Evolutionary conservation across 139 green algal species (phyloP), one percentile per base, ranked within the genome.

Genomic region (Closterium sp.): DNA sequence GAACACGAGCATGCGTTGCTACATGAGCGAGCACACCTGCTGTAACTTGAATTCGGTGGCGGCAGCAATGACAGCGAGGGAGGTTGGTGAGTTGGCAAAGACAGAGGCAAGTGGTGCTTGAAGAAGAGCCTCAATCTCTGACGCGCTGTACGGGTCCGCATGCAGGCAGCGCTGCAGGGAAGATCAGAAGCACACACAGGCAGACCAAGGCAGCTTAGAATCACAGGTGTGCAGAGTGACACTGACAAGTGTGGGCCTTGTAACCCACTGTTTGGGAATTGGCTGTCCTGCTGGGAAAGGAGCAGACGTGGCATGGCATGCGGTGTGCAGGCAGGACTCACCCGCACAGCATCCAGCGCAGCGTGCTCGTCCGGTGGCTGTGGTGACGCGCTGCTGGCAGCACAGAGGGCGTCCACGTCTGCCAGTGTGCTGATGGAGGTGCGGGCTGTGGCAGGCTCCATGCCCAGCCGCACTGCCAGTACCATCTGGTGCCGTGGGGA

Each of bases 391-490:
- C 29, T 38, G 29, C 29, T 88, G 17, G 19, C 85, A 28, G 85
- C 31, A 45, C 89, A 91, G 24, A 91, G 29, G 30, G 89, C 34
- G 45, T 91, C 89, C 28, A 91, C 89, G 31, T 91, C 89, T n/a
- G 28, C 89, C 30, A 91, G 31, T 6, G 89, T 91, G 28, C 11
- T 34, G 28, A 91, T 32, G n/a, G 38, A 31, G 13, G 28, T 73
- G 24, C 30, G 29, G 1, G 73, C 89, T 70, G 28, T 38, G 22
- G 34, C 42, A 17, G 31, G 22, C 10, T 87, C 38, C 89, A 91
- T 91, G 22, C 89, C 89, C 38, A 91, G 89, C 89, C 89, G n/a
- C 30, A 88, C 73, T 30, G 70, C 89, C 45, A 91, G 31, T 11
- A 91, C 89, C 89, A 91, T 91, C 87, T 89, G 87, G 50, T 21